Percentiles rank a stretch among this genome's conserved stretches.
Conservation (phyloP, 2,329 filamentous ascomycete species). For the Fusarium drepaniforme region DNA sequence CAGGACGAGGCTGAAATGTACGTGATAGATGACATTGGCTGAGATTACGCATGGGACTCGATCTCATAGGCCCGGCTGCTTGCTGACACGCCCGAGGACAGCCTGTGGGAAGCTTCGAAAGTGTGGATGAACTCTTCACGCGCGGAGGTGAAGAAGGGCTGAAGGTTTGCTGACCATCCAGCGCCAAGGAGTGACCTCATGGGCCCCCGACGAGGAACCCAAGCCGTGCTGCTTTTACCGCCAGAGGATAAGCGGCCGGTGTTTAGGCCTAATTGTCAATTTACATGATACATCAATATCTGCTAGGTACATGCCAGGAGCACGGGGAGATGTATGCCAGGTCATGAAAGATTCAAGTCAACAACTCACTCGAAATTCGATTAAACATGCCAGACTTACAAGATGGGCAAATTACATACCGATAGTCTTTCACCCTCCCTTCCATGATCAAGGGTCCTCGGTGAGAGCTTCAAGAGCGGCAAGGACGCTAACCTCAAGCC, state of each 20-base stretch:
- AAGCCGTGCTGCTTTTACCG: background rate
- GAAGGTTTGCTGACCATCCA: conserved; percentile 22
- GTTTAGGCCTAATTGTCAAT: background rate
- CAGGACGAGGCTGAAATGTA: conserved; percentile 19
- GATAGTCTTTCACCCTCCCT: background rate
- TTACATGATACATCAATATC: background rate
- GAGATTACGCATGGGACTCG: background rate
- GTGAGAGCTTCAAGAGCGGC: conserved; percentile 1
- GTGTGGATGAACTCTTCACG: conserved; percentile 19
- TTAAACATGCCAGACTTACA: background rate
- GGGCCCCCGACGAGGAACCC: background rate
- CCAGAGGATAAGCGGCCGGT: background rate
- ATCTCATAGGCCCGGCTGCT: conserved; percentile 6
- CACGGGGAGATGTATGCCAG: background rate
- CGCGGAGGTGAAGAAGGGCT: background rate
- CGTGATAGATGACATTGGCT: conserved; percentile 14
- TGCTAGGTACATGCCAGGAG: background rate
- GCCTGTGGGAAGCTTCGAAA: conserved; percentile 2
- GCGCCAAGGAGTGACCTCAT: background rate
- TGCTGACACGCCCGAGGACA: conserved; percentile 13
- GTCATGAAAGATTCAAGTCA: background rate
- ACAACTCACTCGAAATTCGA: background rate
- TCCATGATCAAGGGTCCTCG: background rate
- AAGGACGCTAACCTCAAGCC: conserved; percentile 1
- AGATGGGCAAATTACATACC: background rate